phyloP scores from a whole-genome alignment of 1,284 basidiomycete species.

The Cerrena zonata region DNA sequence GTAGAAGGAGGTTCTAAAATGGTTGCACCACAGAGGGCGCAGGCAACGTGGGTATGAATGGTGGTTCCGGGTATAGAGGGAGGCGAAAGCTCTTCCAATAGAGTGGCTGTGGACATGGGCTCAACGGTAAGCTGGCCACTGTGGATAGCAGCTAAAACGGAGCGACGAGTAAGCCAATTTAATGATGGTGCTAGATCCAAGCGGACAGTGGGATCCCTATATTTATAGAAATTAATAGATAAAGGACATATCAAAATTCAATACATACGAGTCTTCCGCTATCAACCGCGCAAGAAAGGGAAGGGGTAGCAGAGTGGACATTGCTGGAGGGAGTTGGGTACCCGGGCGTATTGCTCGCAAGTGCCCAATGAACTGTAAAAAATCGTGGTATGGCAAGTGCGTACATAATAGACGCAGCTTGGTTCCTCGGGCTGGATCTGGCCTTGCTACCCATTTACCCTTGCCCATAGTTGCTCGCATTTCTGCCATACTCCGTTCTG shows the following conservation, averaged over 20 bases:
- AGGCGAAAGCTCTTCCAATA: constrained; percentile 48
- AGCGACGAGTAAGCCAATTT: constrained; percentile 86
- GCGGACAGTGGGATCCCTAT: constrained; percentile 85
- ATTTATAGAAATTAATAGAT: too few relatives aligned
- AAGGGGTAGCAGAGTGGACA: constrained; percentile 68
- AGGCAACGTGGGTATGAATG: constrained; percentile 38
- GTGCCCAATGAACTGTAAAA: constrained; percentile 76
- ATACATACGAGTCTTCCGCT: constrained; percentile 80
- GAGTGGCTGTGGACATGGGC: constrained; percentile 57
- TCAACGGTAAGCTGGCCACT: constrained; percentile 86
- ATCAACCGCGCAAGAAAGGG: constrained; percentile 82
- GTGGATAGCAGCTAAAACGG: constrained; percentile 82
- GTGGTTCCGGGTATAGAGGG: constrained; percentile 40
- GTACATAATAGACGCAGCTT: constrained; percentile 51
- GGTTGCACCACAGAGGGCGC: constrained; percentile 73
- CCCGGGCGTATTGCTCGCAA: constrained; percentile 68
- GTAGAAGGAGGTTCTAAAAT: constrained; percentile 32
- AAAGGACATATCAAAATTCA: too few relatives aligned
- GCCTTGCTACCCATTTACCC: constrained; percentile 58
- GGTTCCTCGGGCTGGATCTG: constrained; percentile 7
- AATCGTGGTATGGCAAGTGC: constrained; percentile 83
- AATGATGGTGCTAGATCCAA: constrained; percentile 91
- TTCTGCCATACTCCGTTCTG: constrained; percentile 46
- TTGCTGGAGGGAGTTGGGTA: constrained; percentile 51
- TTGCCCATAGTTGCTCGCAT: constrained; percentile 54